A percentile compares a stretch with the other conserved stretches of the same genome.
Evolutionary conservation across 129 eudicot species (phyloP).

Genomic region (Escallonia herrerae): DNA sequence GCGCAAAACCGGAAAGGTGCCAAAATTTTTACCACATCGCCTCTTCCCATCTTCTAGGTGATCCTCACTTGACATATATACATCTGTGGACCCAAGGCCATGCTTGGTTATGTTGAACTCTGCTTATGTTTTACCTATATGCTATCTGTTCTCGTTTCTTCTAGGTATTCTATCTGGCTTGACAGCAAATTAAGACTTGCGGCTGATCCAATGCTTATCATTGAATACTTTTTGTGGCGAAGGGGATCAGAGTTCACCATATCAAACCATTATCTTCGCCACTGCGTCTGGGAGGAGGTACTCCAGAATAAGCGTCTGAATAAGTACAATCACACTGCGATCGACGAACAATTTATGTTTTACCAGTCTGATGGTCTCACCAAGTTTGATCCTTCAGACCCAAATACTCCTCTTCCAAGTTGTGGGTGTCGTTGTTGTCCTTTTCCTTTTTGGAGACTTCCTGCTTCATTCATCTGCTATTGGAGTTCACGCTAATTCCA

Average conservation of each 20-base stretch:
- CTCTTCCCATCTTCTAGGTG: conserved; percentile 97
- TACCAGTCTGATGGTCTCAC: conserved; percentile 90
- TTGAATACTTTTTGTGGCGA: conserved; percentile 87
- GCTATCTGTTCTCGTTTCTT: conserved; percentile 1
- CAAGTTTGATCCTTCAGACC: conserved; percentile 81
- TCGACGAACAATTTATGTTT: conserved; percentile 76
- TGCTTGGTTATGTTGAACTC: neutral
- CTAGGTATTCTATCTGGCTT: conserved; percentile 96
- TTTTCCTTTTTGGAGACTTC: neutral
- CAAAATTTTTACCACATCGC: conserved; percentile 87
- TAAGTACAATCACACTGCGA: conserved; percentile 89
- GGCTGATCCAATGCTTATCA: conserved; percentile 77
- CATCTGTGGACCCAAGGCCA: neutral
- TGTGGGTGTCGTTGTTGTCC: conserved; percentile 52
- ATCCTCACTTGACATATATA: conserved; percentile 13
- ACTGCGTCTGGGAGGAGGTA: conserved; percentile 98
- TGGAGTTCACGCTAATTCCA: conserved; percentile 4
- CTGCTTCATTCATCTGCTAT: neutral
- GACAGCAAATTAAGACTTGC: conserved; percentile 92
- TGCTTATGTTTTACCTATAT: neutral
- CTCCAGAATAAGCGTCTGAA: conserved; percentile 91
- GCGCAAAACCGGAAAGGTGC: conserved; percentile 98
- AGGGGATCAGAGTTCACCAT: conserved; percentile 73
- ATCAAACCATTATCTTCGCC: conserved; percentile 90
- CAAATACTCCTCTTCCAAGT: conserved; percentile 72